These are phyloP conservation scores for Aquanectria penicillioides DNA, from an alignment of 2,329 filamentous ascomycete species.

Conservation along the genomic window DNA sequence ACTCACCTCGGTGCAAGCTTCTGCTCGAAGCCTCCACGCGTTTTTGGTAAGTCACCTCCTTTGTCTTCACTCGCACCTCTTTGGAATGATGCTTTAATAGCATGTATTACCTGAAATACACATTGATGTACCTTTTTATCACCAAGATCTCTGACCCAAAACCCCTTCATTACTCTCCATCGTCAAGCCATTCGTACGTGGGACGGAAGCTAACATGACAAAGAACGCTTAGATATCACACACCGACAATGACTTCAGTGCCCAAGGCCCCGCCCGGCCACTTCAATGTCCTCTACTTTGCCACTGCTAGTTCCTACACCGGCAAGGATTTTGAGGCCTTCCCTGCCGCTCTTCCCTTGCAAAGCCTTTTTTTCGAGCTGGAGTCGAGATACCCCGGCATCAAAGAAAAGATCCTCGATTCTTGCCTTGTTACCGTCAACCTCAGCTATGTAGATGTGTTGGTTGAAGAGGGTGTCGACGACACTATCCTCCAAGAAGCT, in stretches of 20 bases:
- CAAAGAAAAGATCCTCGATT: constrained; percentile 72
- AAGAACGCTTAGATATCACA: constrained; percentile 15
- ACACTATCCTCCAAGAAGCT: constrained; percentile 70
- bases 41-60: constrained; percentile 47
- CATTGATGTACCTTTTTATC: constrained; percentile 69
- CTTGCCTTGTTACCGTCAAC: constrained; percentile 82
- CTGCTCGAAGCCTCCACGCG: constrained; percentile 18
- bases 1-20: constrained; percentile 15
- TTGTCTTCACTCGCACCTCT: constrained; percentile 4
- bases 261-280: constrained; percentile 67
- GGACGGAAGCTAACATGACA: constrained; percentile 32
- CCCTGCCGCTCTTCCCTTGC: constrained; percentile 71
- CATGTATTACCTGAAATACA: constrained; percentile 69
- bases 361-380: constrained; percentile 71
- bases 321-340: constrained; percentile 73
- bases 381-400: constrained; percentile 79
- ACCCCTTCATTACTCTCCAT: constrained; percentile 22
- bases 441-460: constrained; percentile 81
- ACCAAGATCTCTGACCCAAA: constrained; percentile 78
- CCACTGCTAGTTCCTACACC: constrained; percentile 76
- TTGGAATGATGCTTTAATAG: constrained; percentile 64
- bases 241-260: constrained; percentile 47
- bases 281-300: constrained; percentile 87
- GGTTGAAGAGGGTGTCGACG: constrained; percentile 51
- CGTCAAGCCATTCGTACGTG: not conserved